Evolutionary conservation across 306 rosid species (phyloP).

Genomic region (Crotalaria pallida): DNA sequence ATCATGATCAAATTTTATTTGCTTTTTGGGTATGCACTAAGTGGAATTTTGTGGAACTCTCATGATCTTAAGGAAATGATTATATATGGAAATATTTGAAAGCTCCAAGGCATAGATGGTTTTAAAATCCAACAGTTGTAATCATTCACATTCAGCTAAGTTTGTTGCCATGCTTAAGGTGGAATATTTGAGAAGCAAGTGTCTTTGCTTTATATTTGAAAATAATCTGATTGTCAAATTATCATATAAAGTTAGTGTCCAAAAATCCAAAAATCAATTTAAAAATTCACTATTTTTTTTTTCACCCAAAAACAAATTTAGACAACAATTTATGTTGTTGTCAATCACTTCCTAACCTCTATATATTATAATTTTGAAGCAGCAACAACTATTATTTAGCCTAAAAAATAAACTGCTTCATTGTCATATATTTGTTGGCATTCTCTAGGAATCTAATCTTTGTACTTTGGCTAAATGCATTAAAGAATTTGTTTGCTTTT

Average conservation of each 20-base stretch:
- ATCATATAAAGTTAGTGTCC: no score
- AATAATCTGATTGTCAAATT: no score
- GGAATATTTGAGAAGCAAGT: no score
- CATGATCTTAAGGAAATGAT: background rate
- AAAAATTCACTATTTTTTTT: no score
- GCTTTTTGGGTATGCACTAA: background rate
- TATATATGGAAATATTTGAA: background rate
- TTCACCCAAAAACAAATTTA: no score
- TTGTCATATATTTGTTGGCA: background rate
- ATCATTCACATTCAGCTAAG: background rate
- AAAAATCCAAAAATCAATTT: no score
- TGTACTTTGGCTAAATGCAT: background rate
- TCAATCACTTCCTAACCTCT: no score
- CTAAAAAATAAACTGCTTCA: no score
- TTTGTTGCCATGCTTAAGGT: background rate
- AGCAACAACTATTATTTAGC: no score
- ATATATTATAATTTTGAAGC: no score
- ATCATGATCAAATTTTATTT: background rate
- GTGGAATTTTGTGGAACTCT: background rate
- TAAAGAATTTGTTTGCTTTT: background rate
- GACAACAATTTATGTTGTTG: no score
- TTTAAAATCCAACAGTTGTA: background rate
- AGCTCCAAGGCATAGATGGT: background rate
- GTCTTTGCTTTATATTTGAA: no score
- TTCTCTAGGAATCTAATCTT: background rate